phyloP scores from a whole-genome alignment of 2,329 filamentous ascomycete species.

The Fusarium verticillioides region DNA sequence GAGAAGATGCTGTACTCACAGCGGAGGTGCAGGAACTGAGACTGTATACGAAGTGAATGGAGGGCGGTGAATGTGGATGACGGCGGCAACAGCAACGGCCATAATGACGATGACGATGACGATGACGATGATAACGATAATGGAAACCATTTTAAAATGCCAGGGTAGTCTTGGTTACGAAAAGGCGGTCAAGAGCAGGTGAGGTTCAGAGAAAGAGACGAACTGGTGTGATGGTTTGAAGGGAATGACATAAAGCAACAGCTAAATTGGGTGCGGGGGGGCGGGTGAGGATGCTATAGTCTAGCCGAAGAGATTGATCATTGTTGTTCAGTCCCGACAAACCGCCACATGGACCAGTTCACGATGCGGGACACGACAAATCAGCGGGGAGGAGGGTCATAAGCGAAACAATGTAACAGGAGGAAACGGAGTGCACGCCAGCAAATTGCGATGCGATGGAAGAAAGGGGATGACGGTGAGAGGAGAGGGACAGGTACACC shows the following conservation, averaged over 20 bases:
- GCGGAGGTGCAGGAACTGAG: conserved; percentile 4
- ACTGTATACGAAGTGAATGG: conserved; percentile 9
- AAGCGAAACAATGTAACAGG: conserved; percentile 5
- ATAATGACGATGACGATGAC: conserved; percentile 32
- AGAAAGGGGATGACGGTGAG: conserved; percentile 9
- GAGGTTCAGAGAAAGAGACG: conserved; percentile 5
- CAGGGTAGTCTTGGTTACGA: conserved; percentile 4
- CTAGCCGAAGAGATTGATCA: conserved; percentile 29
- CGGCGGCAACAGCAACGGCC: conserved; percentile 10
- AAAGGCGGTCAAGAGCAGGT: conserved; percentile 23
- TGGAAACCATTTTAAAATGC: conserved; percentile 2
- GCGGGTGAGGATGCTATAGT: conserved; percentile 9
- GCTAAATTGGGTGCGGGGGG: background rate
- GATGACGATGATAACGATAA: conserved; percentile 29
- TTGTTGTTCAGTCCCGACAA: conserved; percentile 11
- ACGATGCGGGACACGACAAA: conserved; percentile 7
- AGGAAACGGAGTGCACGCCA: background rate
- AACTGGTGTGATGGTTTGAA: conserved; percentile 2
- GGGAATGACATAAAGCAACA: background rate
- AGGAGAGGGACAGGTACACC: background rate
- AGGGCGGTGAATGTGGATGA: conserved; percentile 1
- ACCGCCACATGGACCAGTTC: background rate
- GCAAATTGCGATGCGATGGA: background rate
- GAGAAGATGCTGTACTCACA: conserved; percentile 3
- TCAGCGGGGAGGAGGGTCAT: background rate